These are phyloP conservation scores for Backusella circina DNA, from an alignment of 192 early-diverging fungal genomes.

Conservation along the genomic window DNA sequence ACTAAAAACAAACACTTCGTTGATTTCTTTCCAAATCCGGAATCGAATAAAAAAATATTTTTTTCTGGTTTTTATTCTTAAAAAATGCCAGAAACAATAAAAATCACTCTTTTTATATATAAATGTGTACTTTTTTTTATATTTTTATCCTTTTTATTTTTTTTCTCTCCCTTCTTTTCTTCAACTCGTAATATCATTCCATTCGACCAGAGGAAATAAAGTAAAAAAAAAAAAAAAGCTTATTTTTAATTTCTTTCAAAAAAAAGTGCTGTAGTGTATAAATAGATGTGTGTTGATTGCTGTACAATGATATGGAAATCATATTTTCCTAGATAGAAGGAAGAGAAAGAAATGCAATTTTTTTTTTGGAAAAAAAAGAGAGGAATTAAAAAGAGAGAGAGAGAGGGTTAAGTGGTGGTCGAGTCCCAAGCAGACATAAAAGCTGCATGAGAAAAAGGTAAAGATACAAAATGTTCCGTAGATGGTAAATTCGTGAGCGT, in stretches of 20 bases:
- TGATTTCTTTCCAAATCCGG: no score
- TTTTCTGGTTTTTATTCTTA: neutral
- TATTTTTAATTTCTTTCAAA: neutral
- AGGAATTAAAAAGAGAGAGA: neutral
- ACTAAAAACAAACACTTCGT: no score
- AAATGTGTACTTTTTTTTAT: no score
- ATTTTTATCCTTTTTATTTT: neutral
- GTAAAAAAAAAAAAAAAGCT: neutral
- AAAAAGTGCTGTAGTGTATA: neutral
- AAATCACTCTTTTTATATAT: neutral
- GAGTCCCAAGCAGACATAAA: neutral
- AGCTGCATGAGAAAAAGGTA: conserved; percentile 7
- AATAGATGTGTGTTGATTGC: neutral
- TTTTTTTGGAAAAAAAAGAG: neutral
- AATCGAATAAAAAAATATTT: no score
- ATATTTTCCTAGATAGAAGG: neutral
- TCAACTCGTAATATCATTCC: neutral
- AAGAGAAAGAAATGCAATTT: neutral
- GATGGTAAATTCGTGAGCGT: conserved; percentile 23
- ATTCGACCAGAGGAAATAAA: no score
- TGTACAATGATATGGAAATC: neutral
- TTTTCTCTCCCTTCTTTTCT: neutral
- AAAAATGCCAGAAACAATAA: neutral
- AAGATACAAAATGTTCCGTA: conserved; percentile 9
- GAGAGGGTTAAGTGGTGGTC: neutral